phyloP scores from a whole-genome alignment of 2,329 filamentous ascomycete species.

The Colletotrichum cordylinicola region DNA sequence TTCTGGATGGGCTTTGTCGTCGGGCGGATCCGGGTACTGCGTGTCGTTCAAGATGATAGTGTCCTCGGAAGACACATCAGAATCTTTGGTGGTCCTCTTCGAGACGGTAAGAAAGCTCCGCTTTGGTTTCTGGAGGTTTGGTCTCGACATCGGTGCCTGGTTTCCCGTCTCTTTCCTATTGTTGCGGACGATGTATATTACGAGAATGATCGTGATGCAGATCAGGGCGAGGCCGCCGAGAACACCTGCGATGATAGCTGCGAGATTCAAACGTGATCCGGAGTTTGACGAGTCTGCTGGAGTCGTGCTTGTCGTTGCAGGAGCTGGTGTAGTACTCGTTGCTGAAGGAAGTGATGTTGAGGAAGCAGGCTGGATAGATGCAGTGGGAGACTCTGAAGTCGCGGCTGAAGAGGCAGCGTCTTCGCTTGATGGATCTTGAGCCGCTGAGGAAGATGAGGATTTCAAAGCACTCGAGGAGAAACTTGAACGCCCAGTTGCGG shows the following conservation, averaged over 20 bases:
- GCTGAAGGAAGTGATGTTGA: conserved; percentile 10
- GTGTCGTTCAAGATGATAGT: background rate
- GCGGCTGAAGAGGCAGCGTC: background rate
- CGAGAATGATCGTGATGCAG: conserved; percentile 30
- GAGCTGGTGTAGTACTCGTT: background rate
- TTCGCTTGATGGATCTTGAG: too few species aligned
- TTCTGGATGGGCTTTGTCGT: background rate
- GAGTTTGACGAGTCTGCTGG: background rate
- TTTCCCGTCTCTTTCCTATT: background rate
- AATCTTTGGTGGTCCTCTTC: background rate
- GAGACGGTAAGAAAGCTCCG: background rate
- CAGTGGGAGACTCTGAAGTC: background rate
- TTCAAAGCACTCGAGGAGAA: background rate
- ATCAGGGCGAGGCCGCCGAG: conserved; percentile 38
- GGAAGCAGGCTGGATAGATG: background rate
- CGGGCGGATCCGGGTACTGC: background rate
- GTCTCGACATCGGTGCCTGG: background rate
- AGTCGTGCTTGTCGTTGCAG: background rate
- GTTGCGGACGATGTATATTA: conserved; percentile 20
- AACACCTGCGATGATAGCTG: conserved; percentile 28
- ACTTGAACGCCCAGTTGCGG: background rate
- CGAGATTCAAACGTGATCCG: background rate
- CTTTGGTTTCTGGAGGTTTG: background rate
- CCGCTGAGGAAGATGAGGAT: background rate
- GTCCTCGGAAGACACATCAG: background rate